Base-by-base conservation (phyloP, 805 yeast genomes). In the Yamadazyma tumulicola region DNA sequence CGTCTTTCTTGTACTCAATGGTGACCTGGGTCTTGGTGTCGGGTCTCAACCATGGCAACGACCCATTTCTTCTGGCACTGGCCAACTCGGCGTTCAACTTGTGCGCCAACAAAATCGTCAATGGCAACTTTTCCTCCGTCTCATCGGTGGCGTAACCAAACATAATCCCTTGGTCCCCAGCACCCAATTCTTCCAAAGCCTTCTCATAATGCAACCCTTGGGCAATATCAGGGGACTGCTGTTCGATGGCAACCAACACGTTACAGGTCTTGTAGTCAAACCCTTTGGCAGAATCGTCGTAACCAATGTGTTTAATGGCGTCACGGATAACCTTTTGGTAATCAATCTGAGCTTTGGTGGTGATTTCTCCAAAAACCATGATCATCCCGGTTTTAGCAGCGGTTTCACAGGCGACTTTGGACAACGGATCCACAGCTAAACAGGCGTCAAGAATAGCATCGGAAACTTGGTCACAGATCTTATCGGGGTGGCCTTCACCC, bases 121-220 rank as follows among this genome's bases (percentile, higher is more conserved):
- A 79, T 56, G 98, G 98, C 56, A 93, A 75, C 65, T 85, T 81
- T 76, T 93, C 97, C 63, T 91, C 95, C 54, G 98, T 89, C 77
- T 93, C 98, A 59, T 93, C 96, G 46, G 97, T 82, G 54, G 98
- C 98, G 69, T 93, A 93, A 70, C 98, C 98, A 64, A 93, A 93
- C 98, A 93, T 93, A 67, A 93, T 93, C 83, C 98, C 98, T 74
- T 93, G 98, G 75, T 93, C 98, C 81, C 98, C 98, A 49, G 98
- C 98, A 69, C 98, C 98, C 59, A 93, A 80, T 42, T 93, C 94
- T 77, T 93, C 98, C 48, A 93, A 74, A 37, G 85, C 95, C 72
- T 82, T 78, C 64, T 93, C 97, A 72, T 85, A 85, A 72, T 93
- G 97, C 61, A 93, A 80, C 79, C 98, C 98, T 74, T 91, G 97